Base-by-base conservation (phyloP, 1,284 basidiomycete genomes). In the Cystobasidium sp. region DNA sequence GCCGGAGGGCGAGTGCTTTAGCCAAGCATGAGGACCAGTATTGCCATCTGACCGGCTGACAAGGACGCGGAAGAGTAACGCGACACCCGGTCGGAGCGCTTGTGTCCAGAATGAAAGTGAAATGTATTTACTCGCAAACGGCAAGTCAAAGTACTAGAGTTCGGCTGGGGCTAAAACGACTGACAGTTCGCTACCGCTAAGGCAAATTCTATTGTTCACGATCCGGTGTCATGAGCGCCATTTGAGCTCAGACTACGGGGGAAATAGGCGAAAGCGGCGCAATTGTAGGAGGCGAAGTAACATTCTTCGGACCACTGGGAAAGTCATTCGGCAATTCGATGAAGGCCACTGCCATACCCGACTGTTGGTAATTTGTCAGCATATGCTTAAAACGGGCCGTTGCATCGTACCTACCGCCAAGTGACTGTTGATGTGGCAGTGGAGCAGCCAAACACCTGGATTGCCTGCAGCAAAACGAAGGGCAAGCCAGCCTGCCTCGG, bases 61-160 rank as follows among this genome's bases (percentile, higher is more conserved):
- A 53, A 53, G 51, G 51, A 53, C 51, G 51, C 51, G 51, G 51
- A 53, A 53, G 51, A 53, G 51, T 53, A 53, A 53, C 8, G 18
- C 22, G 51, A 53, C 51, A 53, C 51, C 51, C 18, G 51, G 9
- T 53, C 51, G 51, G 51, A 53, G 51, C 51, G 51, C 51, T 53
- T 53, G 51, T 53, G n/a, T 53, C 51, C 51, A 53, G 51, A 53
- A 53, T 53, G 51, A 53, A 53, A 53, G 51, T 53, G 51, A 53
- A 53, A 53, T 53, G 51, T 53, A 53, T 53, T 53, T 53, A 22
- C 51, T 53, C 51, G 51, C 51, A 53, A 53, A 53, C 51, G 51
- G 51, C 51, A 53, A 53, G 51, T 53, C 51, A 53, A 53, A 53
- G 22, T 53, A 53, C 51, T 53, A 53, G 51, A 53, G 51, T 53